Base-by-base conservation (phyloP, 805 yeast species). In the Candida mattraensis region DNA sequence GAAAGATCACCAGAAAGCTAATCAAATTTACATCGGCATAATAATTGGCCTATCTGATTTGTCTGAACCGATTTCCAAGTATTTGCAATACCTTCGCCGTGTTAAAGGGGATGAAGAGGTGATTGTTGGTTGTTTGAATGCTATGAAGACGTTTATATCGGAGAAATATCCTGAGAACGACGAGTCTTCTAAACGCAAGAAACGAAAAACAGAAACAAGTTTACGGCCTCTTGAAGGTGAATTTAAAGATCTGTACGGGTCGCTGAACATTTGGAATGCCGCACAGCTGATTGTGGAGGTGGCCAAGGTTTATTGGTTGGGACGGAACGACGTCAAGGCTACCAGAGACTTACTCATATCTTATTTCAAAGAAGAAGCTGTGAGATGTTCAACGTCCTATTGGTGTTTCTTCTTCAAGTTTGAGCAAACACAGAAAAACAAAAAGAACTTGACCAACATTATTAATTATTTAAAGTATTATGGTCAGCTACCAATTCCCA, bases 401-500 rank as follows among this genome's bases (percentile, higher is more conserved):
- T 83, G 88, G 88, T 51, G 58, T 8, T 67, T 70, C 24, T 78
- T 61, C 41, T 69, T 81, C 42, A 72, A 74, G 30, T 77, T 72
- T 48, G 83, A 80, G 42, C 67, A 66, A 15, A 35, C 47, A 1
- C 64, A 64, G 30, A 58, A 64, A 13, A 77, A 78, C 41, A 59
- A 66, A 19, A 53, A 53, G 17, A 73, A 75, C 41, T 44, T 80
- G 17, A 58, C 66, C 14, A 65, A 60, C 27, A 61, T 80, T 11
- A 60, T 78, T 9, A 54, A 63, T 12, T 64, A 70, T 24, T 50
- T 82, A 21, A 72, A 73, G 20, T 54, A 49, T 3, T 51, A 66
- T 13, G 68, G 79, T 0, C 60, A 63, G 5, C 53, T 83, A 18
- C 79, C 87, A 0, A 68, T 73, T 7, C 30, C 51, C 2, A 58